These are phyloP conservation scores for Botrytis porri DNA, from an alignment of 2,329 filamentous ascomycete species.

Conservation along the genomic window DNA sequence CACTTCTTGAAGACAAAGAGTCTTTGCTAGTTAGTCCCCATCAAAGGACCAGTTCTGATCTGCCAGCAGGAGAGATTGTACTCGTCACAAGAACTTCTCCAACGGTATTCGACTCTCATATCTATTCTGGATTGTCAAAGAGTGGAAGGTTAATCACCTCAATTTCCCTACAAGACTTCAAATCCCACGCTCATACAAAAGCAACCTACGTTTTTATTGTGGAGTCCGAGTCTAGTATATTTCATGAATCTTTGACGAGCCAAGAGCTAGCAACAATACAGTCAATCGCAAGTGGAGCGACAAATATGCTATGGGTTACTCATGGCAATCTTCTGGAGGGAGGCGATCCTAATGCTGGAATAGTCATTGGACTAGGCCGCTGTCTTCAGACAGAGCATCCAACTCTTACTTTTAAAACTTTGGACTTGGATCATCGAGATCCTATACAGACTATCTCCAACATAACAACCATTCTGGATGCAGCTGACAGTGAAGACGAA, in stretches of 20 bases:
- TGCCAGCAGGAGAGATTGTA: background rate
- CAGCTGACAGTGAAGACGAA: background rate
- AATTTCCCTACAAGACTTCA: background rate
- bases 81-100: constrained; percentile 2
- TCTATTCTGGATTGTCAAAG: background rate
- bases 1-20: background rate
- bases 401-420: constrained; percentile 19
- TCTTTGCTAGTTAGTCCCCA: background rate
- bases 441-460: background rate
- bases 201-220: constrained; percentile 8
- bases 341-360: constrained; percentile 4
- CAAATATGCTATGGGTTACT: constrained; percentile 20
- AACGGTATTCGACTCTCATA: background rate
- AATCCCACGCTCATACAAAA: background rate
- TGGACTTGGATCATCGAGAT: constrained; percentile 18
- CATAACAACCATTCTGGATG: background rate
- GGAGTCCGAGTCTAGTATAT: background rate
- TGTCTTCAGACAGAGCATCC: constrained; percentile 23
- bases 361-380: constrained; percentile 18
- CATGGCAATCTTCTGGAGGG: constrained; percentile 15
- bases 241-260: background rate
- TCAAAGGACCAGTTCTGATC: too few relatives aligned
- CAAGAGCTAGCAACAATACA: constrained; percentile 5
- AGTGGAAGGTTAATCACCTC: background rate
- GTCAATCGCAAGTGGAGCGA: background rate